Evolutionary conservation across 2,329 filamentous ascomycete species (phyloP).

Genomic region (Metarhizium anisopliae): DNA sequence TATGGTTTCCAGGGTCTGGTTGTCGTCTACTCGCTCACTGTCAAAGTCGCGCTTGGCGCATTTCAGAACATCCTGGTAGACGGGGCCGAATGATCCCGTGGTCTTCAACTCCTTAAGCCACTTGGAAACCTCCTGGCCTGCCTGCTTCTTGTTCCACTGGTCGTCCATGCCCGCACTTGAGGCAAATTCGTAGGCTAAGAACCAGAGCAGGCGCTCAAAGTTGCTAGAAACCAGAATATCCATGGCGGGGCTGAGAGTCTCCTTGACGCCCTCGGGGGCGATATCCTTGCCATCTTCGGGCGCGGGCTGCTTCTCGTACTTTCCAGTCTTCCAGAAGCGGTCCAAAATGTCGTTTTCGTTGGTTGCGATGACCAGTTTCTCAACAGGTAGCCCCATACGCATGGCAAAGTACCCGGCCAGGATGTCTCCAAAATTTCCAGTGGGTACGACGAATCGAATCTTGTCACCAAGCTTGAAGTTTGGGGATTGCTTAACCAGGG

Average conservation of each 20-base stretch:
- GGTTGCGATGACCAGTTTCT: constrained; percentile 86
- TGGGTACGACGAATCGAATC: constrained; percentile 82
- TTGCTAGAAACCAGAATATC: constrained; percentile 95
- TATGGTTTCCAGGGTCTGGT: constrained; percentile 59
- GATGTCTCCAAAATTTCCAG: constrained; percentile 95
- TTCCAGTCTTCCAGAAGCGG: constrained; percentile 85
- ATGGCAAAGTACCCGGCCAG: constrained; percentile 88
- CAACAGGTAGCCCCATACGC: constrained; percentile 77
- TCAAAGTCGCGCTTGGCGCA: constrained; percentile 68
- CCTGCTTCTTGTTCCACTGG: constrained; percentile 57
- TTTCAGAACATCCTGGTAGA: constrained; percentile 63
- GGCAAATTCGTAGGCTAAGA: constrained; percentile 68
- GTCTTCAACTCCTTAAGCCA: constrained; percentile 79
- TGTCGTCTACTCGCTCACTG: constrained; percentile 63
- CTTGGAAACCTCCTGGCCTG: constrained; percentile 63
- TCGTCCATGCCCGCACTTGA: constrained; percentile 51
- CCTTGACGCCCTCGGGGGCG: constrained; percentile 66
- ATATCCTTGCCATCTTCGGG: constrained; percentile 36
- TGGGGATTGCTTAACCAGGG: constrained; percentile 53
- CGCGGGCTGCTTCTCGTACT: constrained; percentile 76
- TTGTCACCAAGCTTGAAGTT: constrained; percentile 56
- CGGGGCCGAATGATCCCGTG: constrained; percentile 69
- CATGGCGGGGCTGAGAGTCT: constrained; percentile 93
- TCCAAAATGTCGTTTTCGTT: constrained; percentile 98
- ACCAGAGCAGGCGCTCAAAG: constrained; percentile 94